Conservation (phyloP, 352 stramenopile genomes). For the Phytophthora kernoviae region DNA sequence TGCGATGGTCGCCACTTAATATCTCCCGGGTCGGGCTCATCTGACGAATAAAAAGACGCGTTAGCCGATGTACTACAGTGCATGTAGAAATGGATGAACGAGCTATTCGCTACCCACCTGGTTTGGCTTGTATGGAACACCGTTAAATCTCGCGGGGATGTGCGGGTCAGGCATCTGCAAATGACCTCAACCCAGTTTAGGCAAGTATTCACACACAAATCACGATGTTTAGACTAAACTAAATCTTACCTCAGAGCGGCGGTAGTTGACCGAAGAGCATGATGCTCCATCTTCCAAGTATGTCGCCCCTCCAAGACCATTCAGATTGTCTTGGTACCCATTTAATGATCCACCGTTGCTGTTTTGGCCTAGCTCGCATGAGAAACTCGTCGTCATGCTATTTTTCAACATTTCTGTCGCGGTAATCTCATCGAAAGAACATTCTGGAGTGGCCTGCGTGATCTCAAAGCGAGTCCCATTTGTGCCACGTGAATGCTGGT, state of each 20-base stretch:
- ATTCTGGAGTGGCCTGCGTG: constrained; percentile 20
- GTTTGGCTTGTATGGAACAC: constrained; percentile 59
- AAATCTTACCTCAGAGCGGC: constrained; percentile 15
- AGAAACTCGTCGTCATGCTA: not conserved
- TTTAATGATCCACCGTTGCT: not conserved
- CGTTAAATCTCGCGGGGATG: constrained; percentile 66
- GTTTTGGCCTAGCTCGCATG: not conserved
- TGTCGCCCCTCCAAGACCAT: constrained; percentile 1
- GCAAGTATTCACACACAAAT: not conserved
- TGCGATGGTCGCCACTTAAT: constrained; percentile 49
- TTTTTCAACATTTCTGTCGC: constrained; percentile 14
- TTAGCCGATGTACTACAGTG: constrained; percentile 1
- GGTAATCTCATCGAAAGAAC: constrained; percentile 17
- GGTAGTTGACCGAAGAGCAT: constrained; percentile 25
- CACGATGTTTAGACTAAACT: not conserved
- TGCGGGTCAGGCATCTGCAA: constrained; percentile 53
- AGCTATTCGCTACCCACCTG: constrained; percentile 30
- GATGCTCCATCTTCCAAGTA: not conserved
- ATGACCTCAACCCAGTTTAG: not conserved
- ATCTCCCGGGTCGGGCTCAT: constrained; percentile 60
- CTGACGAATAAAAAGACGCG: constrained; percentile 11
- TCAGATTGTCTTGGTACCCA: not conserved
- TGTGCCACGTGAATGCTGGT: constrained; percentile 30
- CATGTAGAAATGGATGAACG: too few relatives aligned
- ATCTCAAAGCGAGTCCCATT: constrained; percentile 28